These are phyloP conservation scores for Russula sp. DNA, from an alignment of 768 basidiomycete genomes.

Conservation along the genomic window DNA sequence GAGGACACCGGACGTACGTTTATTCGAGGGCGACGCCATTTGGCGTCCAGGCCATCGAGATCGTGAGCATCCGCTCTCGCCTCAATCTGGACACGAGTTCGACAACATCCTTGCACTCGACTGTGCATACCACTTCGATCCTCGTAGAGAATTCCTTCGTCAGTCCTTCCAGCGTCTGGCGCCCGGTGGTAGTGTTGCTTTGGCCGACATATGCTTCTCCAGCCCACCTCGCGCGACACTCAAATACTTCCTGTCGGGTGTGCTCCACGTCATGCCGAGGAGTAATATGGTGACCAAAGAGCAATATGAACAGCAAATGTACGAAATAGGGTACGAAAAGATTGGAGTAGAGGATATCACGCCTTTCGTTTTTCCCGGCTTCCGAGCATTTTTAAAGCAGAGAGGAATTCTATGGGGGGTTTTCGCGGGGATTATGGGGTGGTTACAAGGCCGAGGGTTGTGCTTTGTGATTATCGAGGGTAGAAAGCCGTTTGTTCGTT, in stretches of 20 bases:
- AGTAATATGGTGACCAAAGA: slow-evolving; percentile 49
- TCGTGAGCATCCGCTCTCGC: slow-evolving; percentile 43
- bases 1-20: slow-evolving; percentile 36
- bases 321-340: slow-evolving; percentile 51
- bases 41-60: slow-evolving; percentile 38
- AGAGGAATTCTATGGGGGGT: slow-evolving; percentile 46
- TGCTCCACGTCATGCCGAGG: slow-evolving; percentile 41
- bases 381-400: slow-evolving; percentile 47
- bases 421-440: slow-evolving; percentile 42
- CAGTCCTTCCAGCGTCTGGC: slow-evolving; percentile 49
- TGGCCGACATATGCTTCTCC: slow-evolving; percentile 61
- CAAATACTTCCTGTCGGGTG: slow-evolving; percentile 39
- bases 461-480: slow-evolving; percentile 49
- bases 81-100: slow-evolving; percentile 36
- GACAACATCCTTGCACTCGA: slow-evolving; percentile 59
- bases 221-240: slow-evolving; percentile 1
- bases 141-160: slow-evolving; percentile 49
- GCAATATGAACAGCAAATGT: slow-evolving; percentile 47
- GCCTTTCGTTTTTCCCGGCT: slow-evolving; percentile 55
- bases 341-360: slow-evolving; percentile 57
- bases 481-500: slow-evolving; percentile 20
- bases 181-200: slow-evolving; percentile 51
- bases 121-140: slow-evolving; percentile 66
- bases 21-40: slow-evolving; percentile 54
- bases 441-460: slow-evolving; percentile 42